phyloP scores from a whole-genome alignment of 352 stramenopile species.

The Phytophthora agathidicida region DNA sequence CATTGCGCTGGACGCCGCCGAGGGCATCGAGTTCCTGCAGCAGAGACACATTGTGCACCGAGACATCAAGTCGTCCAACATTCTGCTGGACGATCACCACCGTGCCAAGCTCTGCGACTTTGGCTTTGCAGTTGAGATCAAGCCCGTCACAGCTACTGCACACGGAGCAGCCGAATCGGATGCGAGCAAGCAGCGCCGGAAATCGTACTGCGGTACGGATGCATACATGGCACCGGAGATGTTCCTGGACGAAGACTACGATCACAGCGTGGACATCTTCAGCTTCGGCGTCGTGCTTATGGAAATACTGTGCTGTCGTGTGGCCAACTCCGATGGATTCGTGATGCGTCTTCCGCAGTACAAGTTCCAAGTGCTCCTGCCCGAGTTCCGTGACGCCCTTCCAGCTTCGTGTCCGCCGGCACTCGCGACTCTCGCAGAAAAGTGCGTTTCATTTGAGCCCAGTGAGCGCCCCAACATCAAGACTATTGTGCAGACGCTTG shows the following conservation, averaged over 20 bases:
- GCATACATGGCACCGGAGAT: conserved; percentile 88
- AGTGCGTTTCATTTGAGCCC: conserved; percentile 83
- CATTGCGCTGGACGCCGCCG: conserved; percentile 81
- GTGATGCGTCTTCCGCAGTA: conserved; percentile 81
- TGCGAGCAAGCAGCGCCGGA: conserved; percentile 55
- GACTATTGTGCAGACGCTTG: conserved; percentile 51
- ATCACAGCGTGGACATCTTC: conserved; percentile 87
- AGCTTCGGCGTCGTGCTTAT: conserved; percentile 89
- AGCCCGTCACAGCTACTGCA: conserved; percentile 27
- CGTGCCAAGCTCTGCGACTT: conserved; percentile 87
- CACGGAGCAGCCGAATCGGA: conserved; percentile 37
- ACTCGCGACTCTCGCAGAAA: conserved; percentile 65
- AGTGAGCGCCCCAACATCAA: conserved; percentile 59
- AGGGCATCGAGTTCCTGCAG: conserved; percentile 97
- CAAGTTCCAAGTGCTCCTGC: conserved; percentile 71
- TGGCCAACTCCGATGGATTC: conserved; percentile 81
- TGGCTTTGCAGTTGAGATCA: conserved; percentile 82
- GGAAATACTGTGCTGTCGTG: conserved; percentile 84
- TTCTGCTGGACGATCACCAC: conserved; percentile 76
- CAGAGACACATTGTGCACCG: conserved; percentile 77
- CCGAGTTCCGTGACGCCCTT: conserved; percentile 75
- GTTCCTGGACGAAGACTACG: conserved; percentile 87
- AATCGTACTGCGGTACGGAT: conserved; percentile 89
- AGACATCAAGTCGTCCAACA: conserved; percentile 91
- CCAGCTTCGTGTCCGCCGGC: conserved; percentile 60